These are phyloP conservation scores for Cystobasidium onofrii DNA, from an alignment of 768 basidiomycete species.

Conservation along the genomic window DNA sequence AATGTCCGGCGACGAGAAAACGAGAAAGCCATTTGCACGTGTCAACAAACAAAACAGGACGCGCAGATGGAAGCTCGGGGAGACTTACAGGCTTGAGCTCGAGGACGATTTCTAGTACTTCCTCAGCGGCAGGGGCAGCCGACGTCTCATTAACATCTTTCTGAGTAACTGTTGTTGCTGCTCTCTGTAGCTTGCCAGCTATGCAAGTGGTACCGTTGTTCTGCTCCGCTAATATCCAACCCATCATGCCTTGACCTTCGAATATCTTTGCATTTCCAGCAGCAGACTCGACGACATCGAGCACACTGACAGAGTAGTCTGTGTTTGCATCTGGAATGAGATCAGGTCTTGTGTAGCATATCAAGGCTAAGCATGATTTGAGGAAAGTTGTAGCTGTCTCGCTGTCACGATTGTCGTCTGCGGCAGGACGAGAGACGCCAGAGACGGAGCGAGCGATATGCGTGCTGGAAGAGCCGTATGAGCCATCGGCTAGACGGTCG, in stretches of 20 bases:
- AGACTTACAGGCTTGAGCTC: constrained; percentile 28
- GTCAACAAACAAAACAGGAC: constrained; percentile 4
- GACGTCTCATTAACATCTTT: background rate
- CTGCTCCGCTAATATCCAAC: constrained; percentile 11
- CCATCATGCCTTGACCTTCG: constrained; percentile 29
- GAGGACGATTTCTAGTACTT: constrained; percentile 12
- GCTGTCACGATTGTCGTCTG: background rate
- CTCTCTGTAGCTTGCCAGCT: background rate
- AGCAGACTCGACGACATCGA: constrained; percentile 17
- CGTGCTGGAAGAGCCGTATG: background rate
- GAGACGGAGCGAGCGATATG: background rate
- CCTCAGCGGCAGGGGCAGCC: background rate
- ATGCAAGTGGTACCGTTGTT: background rate
- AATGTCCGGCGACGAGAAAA: no score
- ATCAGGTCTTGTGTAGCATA: constrained; percentile 24
- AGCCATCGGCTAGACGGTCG: background rate
- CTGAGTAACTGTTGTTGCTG: background rate
- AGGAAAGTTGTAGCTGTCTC: background rate
- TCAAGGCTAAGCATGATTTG: constrained; percentile 11
- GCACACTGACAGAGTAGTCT: constrained; percentile 27
- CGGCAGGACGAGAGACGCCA: background rate
- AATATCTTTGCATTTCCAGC: background rate
- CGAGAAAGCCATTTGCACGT: background rate
- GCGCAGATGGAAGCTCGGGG: background rate
- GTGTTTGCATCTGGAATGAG: background rate